Base-by-base conservation (phyloP, 2,329 filamentous ascomycete species). In the Pseudonectria foliicola region DNA sequence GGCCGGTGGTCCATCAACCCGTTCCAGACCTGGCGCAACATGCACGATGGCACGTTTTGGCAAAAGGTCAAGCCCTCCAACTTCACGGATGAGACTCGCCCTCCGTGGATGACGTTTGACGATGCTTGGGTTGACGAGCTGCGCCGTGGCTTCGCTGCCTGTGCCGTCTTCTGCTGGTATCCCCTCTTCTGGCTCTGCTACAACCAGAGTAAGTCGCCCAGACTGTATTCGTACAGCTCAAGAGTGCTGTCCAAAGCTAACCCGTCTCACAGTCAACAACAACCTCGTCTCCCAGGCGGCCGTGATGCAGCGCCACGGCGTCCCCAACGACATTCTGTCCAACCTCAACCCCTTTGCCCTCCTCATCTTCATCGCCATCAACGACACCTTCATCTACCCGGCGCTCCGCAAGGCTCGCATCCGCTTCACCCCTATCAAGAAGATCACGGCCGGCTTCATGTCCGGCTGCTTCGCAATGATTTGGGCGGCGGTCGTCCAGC, bases 101-200 rank as follows among this genome's bases (percentile, higher is more conserved):
- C 78, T 0, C 45, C 48, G 1, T 87, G 81, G 80, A 88, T 88
- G 80, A 82, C 73, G 3, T 87, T 86, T 48, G 82, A 88, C 43
- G 84, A 89, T 46, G 74, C 73, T 13, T 89, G 82, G 82, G 82
- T 89, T 25, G 82, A 85, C 52, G 81, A 87, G 54, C 71, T 87
- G 18, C 68, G 68, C 28, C 77, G 83, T 60, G 82, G 82, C 7
- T 69, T 84, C 44, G 66, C 70, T 35, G 80, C 80, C 12, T 84
- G 80, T 55, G 67, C 73, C 28, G 82, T 86, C 6, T 89, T 84
- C 56, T 54, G 73, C 44, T 85, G 77, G 67, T 80, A 77, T 37
- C 80, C 82, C 3, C 70, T 78, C 23, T 77, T 70, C 52, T 77
- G 70, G 70, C 63, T 71, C 15, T 67, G 67, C 34, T 67, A 67